Evolutionary conservation across 2,329 filamentous ascomycete genomes (phyloP), one percentile per base, ranked within the genome.

Genomic region (Aspergillus glaucus): DNA sequence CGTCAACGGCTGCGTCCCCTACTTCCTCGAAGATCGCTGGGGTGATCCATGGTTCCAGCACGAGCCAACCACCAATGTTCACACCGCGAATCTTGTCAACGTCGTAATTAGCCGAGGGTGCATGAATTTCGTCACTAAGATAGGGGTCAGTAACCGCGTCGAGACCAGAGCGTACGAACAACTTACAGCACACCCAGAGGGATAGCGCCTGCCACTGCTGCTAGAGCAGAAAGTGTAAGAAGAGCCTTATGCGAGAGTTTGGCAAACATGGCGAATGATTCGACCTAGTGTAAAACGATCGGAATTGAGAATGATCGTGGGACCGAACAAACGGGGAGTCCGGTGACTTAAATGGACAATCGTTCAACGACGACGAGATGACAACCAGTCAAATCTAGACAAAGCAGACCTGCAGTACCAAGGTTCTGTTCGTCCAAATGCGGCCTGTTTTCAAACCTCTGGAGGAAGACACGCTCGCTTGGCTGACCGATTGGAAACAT

Each of bases 21-120:
- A 64, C 73, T 19, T 63, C 63, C 43, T 80, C 74, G 56, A 83
- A 84, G 49, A 84, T 69, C 14, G 77, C 80, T 2, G 81, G 80
- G 2, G 79, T 83, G 47, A 84, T 83, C 79, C 79, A 82, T 14
- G 80, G 80, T 65, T 84, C 81, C 4, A 82, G 70, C 6, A 84
- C 78, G 42, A 84, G 76, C 80, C 81, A 84, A 28, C 82, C 82
- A 46, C 82, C 81, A 4, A 84, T 70, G 60, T 85, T 86, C 26
- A 85, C 81, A 47, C 82, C 82, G 10, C 80, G 78, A 39, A 85
- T 76, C 58, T 80, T 82, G 17, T 76, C 58, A 40, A 62, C 62
- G 49, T 74, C 70, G 63, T 79, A 83, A 57, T 77, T 64, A 55
- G 82, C 83, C 30, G 73, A 64, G 14, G 72, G 61, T 12, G 48